Base-by-base conservation (phyloP, 805 yeast genomes). In the Candida ascalaphidarum region DNA sequence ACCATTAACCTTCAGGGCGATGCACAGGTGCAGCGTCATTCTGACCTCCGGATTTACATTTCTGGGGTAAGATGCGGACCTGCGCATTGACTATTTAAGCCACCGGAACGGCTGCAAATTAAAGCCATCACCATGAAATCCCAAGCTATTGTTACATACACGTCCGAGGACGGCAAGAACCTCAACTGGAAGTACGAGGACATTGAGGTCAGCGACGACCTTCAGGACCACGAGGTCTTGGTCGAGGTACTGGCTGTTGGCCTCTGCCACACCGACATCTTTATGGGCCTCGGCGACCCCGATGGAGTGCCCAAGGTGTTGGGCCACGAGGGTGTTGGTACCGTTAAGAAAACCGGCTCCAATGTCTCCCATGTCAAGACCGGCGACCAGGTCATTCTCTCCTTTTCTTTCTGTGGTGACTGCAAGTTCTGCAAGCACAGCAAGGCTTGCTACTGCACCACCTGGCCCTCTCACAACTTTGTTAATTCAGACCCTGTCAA, bases 321-420 rank as follows among this genome's bases (percentile, higher is more conserved):
- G 13, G 34, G 34, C 11, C 34, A 31, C 13, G 34, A 31, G 23
- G 34, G 34, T 4, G 17, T 28, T 13, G 34, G 34, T 9, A 17
- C 7, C 7, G 34, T 31, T 5, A 15, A 12, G 14, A 31, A 31
- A 17, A 25, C 27, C 9, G 34, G 34, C 12, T 21, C 25, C 11
- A 22, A 22, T 10, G 31, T 31, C 14, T 13, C 25, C 16, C n/a
- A 27, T 23, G 21, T 26, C 19, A 18, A 11, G 11, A 25, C 20
- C 13, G 34, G 34, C 11, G 30, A 31, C 14, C 35, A 26, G 5
- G 32, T 32, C n/a, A 16, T 29, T 22, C 35, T 32, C 22, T 32
- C 35, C 14, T 32, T 25, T 17, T 12, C 27, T 16, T 28, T 12
- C 25, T 32, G 35, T 25, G 27, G 25, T 7, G 11, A 14, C 5